phyloP scores from a whole-genome alignment of 257 asterid species.

The Rhazya stricta region DNA sequence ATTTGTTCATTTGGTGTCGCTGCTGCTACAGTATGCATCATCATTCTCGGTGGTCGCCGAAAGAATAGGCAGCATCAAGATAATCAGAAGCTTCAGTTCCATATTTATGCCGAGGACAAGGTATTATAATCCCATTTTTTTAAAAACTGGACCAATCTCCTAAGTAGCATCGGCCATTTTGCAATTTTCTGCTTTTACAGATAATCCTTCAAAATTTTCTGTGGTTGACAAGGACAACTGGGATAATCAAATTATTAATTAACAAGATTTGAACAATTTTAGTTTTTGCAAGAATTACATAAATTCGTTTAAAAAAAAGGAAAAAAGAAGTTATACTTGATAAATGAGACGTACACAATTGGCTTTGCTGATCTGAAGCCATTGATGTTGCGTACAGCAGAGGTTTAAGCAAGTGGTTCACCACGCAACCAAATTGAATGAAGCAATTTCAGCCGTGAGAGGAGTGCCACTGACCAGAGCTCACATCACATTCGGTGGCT shows the following conservation, averaged over 20 bases:
- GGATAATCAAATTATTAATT: neutral
- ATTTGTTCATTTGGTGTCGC: slow-evolving; percentile 69
- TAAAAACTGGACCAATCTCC: too few species aligned
- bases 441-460: slow-evolving; percentile 43
- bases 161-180: too few species aligned
- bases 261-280: neutral
- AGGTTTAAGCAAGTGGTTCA: slow-evolving; percentile 46
- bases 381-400: slow-evolving; percentile 22
- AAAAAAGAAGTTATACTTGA: too few species aligned
- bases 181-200: neutral
- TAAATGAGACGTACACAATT: too few species aligned
- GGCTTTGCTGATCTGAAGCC: neutral
- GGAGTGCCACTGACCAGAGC: slow-evolving; percentile 49
- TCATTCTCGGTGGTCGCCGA: slow-evolving; percentile 36
- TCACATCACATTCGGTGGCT: slow-evolving; percentile 60
- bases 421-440: slow-evolving; percentile 36
- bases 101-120: slow-evolving; percentile 49
- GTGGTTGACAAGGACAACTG: neutral
- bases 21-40: slow-evolving; percentile 59
- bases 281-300: too few species aligned
- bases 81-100: slow-evolving; percentile 48
- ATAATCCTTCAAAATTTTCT: neutral
- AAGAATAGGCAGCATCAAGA: slow-evolving; percentile 29
- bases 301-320: too few species aligned
- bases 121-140: slow-evolving; percentile 22